Evolutionary conservation across 148 eudicot species (phyloP).

Genomic region (Linanthus parryae): DNA sequence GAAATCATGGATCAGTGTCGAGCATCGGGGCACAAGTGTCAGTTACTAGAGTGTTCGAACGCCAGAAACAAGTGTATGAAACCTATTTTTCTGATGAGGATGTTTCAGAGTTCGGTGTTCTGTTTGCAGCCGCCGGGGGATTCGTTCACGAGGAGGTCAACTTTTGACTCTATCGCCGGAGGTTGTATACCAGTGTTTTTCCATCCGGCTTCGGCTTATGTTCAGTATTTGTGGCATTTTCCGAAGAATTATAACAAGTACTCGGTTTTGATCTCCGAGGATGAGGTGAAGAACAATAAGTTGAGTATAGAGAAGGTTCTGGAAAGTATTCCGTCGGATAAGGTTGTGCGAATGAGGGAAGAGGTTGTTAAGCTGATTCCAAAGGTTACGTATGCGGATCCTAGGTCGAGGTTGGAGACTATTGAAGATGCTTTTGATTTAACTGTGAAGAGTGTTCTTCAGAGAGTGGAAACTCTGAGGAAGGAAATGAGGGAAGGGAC

Average conservation of each 20-base stretch:
- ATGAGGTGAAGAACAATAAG: slow-evolving; percentile 28
- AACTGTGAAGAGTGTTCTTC: slow-evolving; percentile 40
- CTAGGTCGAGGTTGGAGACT: slow-evolving; percentile 29
- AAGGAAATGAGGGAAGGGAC: slow-evolving; percentile 26
- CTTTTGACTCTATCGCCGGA: slow-evolving; percentile 57
- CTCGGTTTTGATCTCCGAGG: slow-evolving; percentile 50
- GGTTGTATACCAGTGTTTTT: slow-evolving; percentile 83
- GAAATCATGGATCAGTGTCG: slow-evolving; percentile 55
- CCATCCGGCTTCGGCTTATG: slow-evolving; percentile 59
- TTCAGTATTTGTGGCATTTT: slow-evolving; percentile 78
- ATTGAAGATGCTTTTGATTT: slow-evolving; percentile 75
- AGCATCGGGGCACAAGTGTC: slow-evolving; percentile 28
- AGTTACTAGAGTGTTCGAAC: slow-evolving; percentile 31
- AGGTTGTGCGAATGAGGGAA: slow-evolving; percentile 43
- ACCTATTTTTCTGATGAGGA: slow-evolving; percentile 34
- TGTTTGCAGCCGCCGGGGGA: slow-evolving; percentile 90
- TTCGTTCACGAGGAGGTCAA: slow-evolving; percentile 62
- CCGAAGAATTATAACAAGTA: slow-evolving; percentile 48
- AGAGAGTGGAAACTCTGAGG: slow-evolving; percentile 28
- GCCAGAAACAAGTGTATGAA: slow-evolving; percentile 28
- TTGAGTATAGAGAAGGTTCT: slow-evolving; percentile 35
- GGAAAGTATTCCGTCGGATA: slow-evolving; percentile 17
- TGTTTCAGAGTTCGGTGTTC: slow-evolving; percentile 53
- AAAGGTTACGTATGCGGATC: slow-evolving; percentile 46
- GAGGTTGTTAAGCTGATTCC: slow-evolving; percentile 61